Evolutionary conservation across 2,329 filamentous ascomycete genomes (phyloP).

Genomic region (Monosporascus sp.): DNA sequence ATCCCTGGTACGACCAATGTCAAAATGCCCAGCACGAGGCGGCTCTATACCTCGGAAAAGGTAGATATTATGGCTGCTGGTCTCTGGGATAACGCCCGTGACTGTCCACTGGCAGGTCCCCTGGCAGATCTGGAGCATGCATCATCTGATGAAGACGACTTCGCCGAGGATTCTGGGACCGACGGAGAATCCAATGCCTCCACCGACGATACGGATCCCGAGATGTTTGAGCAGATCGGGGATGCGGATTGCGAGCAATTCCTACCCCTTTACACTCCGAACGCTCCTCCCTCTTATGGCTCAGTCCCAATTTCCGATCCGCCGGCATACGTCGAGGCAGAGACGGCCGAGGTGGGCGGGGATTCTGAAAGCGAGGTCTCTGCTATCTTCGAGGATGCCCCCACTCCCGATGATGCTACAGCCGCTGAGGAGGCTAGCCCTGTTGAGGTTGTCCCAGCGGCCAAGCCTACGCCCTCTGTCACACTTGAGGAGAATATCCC

Average conservation of each 20-base stretch:
- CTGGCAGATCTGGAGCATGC: neutral
- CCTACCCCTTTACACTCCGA: slow-evolving; percentile 2
- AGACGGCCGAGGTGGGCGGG: neutral
- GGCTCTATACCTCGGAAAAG: slow-evolving; percentile 9
- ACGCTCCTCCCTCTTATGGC: neutral
- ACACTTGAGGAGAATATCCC: neutral
- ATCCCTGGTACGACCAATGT: slow-evolving; percentile 6
- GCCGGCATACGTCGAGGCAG: neutral
- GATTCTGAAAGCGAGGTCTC: no score
- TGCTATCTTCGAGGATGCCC: no score
- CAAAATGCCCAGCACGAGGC: slow-evolving; percentile 2
- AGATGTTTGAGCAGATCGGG: neutral
- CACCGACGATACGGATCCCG: neutral
- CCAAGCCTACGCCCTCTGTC: neutral
- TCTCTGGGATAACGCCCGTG: neutral
- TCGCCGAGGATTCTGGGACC: neutral
- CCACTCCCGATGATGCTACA: no score
- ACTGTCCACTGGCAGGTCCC: neutral
- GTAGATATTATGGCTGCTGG: slow-evolving; percentile 6
- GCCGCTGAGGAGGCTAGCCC: no score
- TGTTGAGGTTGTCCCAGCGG: neutral
- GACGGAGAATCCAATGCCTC: neutral
- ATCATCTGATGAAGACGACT: neutral
- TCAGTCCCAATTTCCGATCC: neutral
- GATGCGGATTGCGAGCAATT: neutral